These are phyloP conservation scores for Candida gorgasii DNA, from an alignment of 805 yeast genomes.

Conservation along the genomic window DNA sequence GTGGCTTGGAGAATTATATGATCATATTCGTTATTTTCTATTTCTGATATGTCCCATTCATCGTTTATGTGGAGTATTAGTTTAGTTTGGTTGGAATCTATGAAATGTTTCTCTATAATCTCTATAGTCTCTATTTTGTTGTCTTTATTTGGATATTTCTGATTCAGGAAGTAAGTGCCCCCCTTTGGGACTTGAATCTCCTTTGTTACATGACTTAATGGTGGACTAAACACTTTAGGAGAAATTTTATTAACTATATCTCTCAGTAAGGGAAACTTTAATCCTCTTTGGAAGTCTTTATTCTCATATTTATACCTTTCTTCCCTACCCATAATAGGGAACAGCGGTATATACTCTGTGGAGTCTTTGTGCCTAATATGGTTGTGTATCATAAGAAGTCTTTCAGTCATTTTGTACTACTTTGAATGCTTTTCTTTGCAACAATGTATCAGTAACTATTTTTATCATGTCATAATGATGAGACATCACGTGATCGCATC, in stretches of 20 bases:
- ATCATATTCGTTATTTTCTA: constrained; percentile 9
- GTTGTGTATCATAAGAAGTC: constrained; percentile 14
- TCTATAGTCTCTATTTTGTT: too few species aligned
- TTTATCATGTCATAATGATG: constrained; percentile 1
- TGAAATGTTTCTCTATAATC: not conserved
- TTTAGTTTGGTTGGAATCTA: not conserved
- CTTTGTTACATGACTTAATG: not conserved
- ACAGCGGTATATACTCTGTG: constrained; percentile 13
- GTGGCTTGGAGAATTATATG: not conserved
- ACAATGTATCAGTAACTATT: not conserved
- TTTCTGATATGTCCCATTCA: not conserved
- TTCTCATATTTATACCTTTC: constrained; percentile 8
- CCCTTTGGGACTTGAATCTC: too few species aligned
- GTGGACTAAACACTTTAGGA: not conserved
- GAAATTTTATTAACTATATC: not conserved
- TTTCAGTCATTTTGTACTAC: constrained; percentile 3
- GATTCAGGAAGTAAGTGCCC: too few species aligned
- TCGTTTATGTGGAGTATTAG: not conserved
- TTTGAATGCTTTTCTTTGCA: not conserved
- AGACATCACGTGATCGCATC: constrained; percentile 10
- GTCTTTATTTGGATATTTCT: too few species aligned
- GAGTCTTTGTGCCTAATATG: constrained; percentile 11
- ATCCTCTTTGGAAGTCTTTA: constrained; percentile 3
- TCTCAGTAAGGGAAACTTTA: constrained; percentile 6
- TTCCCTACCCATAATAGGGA: constrained; percentile 10